phyloP scores from a whole-genome alignment of 345 rosid species.

The Eutrema yunnanense region DNA sequence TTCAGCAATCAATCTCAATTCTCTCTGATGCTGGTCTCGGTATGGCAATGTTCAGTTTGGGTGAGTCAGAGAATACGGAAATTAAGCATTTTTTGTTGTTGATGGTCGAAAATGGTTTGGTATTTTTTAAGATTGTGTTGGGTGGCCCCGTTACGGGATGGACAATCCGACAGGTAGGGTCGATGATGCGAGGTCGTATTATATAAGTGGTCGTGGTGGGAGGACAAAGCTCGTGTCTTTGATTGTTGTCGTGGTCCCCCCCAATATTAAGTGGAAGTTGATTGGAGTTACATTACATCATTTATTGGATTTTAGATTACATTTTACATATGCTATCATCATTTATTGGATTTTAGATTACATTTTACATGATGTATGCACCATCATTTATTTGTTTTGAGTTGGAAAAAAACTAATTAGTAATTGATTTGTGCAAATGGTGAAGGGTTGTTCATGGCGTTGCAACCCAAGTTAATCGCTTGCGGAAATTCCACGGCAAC shows the following conservation, averaged over 20 bases:
- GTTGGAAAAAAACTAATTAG: neutral
- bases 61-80: constrained; percentile 33
- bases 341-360: neutral
- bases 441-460: constrained; percentile 91
- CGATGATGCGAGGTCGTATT: constrained; percentile 6
- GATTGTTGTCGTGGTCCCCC: constrained; percentile 23
- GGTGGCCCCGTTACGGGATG: constrained; percentile 1
- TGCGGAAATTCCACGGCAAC: constrained; percentile 77
- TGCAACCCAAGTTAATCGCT: constrained; percentile 89
- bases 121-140: neutral
- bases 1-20: constrained; percentile 64
- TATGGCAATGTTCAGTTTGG: constrained; percentile 99
- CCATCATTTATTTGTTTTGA: neutral
- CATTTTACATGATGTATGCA: neutral
- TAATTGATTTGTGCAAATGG: neutral
- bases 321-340: neutral
- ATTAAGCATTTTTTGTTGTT: neutral
- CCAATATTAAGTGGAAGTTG: constrained; percentile 23
- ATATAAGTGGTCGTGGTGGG: constrained; percentile 6
- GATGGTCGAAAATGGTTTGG: neutral
- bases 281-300: constrained; percentile 21
- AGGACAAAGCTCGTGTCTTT: constrained; percentile 31
- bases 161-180: constrained; percentile 30
- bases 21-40: constrained; percentile 95
- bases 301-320: neutral